Percentiles rank a stretch among this genome's conserved stretches.
Evolutionary conservation across 345 rosid species (phyloP).

Genomic region (Populus simonii): DNA sequence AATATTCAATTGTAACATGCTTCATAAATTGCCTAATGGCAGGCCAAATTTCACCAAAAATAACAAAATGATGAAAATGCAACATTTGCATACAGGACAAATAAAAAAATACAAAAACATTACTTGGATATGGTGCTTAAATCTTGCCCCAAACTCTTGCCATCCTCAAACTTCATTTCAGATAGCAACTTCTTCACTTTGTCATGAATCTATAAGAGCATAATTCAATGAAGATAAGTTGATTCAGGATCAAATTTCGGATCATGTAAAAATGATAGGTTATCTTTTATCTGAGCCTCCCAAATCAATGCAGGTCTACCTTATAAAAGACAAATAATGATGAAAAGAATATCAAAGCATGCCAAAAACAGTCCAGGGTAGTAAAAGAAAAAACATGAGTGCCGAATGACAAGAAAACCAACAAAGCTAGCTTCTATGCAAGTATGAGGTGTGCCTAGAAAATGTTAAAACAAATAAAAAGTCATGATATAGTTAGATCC

Average conservation of each 20-base stretch:
- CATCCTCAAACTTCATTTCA: slow-evolving; percentile 46
- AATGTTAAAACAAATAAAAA: background rate
- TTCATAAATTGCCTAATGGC: background rate
- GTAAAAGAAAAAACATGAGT: background rate
- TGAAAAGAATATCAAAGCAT: background rate
- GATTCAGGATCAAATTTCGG: background rate
- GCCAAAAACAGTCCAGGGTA: background rate
- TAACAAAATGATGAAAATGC: background rate
- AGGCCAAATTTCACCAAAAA: background rate
- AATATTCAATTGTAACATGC: background rate
- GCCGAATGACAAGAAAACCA: background rate
- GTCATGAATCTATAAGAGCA: slow-evolving; percentile 50
- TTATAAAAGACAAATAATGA: background rate
- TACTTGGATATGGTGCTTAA: slow-evolving; percentile 51
- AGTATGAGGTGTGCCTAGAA: background rate
- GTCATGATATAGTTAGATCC: background rate
- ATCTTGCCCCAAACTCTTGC: slow-evolving; percentile 54
- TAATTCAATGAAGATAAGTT: slow-evolving; percentile 5
- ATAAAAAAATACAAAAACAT: slow-evolving; percentile 1
- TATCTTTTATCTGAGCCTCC: background rate
- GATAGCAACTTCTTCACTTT: slow-evolving; percentile 68
- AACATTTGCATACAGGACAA: no score
- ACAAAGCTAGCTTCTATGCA: background rate
- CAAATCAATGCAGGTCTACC: background rate
- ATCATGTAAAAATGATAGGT: background rate